Conservation (phyloP, 169 alveolate genomes). For the Perkinsus olseni region DNA sequence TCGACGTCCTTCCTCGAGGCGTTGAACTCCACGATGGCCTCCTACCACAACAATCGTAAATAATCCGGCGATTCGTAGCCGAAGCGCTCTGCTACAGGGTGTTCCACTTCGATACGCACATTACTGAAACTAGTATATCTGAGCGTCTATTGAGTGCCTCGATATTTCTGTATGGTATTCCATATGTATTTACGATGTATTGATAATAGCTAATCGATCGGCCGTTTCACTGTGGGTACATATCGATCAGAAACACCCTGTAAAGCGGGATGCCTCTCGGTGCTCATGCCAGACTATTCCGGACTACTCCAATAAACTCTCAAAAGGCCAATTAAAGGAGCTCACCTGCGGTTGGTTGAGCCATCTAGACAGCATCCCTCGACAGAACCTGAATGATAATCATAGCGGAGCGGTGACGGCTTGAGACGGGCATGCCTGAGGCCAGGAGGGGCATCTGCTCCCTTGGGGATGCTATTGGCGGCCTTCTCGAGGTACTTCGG, state of each 20-base stretch:
- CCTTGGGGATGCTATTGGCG: conserved; percentile 38
- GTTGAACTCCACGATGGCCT: conserved; percentile 62
- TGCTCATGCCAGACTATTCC: too few species aligned
- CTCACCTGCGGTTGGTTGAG: conserved; percentile 35
- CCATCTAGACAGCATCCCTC: conserved; percentile 52
- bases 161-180: too few species aligned
- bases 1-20: conserved; percentile 59
- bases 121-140: too few species aligned
- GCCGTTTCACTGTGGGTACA: too few species aligned
- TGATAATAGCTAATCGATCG: too few species aligned
- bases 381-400: conserved; percentile 26
- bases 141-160: too few species aligned
- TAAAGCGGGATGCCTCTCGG: too few species aligned
- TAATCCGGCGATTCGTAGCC: too few species aligned
- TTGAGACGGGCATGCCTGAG: conserved; percentile 17
- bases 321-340: background rate
- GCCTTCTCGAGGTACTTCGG: conserved; percentile 57
- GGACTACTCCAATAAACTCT: background rate
- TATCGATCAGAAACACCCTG: too few species aligned
- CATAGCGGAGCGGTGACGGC: background rate
- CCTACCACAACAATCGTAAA: conserved; percentile 17
- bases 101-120: too few species aligned
- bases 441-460: conserved; percentile 56
- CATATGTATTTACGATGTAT: too few species aligned
- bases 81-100: too few species aligned